phyloP scores from a whole-genome alignment of 148 eudicot genomes.

The Polygonum maritimum region DNA sequence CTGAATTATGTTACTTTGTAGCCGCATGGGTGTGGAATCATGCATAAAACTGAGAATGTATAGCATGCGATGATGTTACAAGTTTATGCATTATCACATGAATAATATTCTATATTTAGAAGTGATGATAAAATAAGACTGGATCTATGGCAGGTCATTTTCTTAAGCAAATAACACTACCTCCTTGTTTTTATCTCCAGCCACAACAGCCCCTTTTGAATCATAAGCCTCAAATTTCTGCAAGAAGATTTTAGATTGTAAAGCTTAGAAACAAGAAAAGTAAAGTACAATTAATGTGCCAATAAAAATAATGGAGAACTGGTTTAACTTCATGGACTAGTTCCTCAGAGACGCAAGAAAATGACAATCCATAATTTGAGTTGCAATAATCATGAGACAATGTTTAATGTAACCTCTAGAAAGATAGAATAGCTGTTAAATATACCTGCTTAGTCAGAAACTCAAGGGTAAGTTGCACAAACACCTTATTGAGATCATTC shows the following conservation, averaged over 20 bases:
- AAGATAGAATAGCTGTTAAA: neutral
- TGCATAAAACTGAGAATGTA: no score
- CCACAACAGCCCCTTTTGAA: conserved; percentile 61
- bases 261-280: neutral
- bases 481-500: conserved; percentile 57
- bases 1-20: no score
- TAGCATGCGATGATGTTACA: no score
- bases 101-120: neutral
- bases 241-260: neutral
- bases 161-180: conserved; percentile 21
- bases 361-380: neutral
- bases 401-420: neutral
- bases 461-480: conserved; percentile 88
- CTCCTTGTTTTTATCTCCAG: conserved; percentile 92
- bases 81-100: no score
- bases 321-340: neutral
- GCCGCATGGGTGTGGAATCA: no score
- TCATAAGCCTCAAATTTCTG: conserved; percentile 97
- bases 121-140: neutral
- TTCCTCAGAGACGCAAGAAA: neutral
- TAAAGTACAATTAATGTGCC: neutral
- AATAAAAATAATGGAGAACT: neutral
- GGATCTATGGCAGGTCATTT: neutral
- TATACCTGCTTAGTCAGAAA: conserved; percentile 83
- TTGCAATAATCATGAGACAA: neutral